phyloP scores from a whole-genome alignment of 768 basidiomycete genomes.

The Russula compacta region DNA sequence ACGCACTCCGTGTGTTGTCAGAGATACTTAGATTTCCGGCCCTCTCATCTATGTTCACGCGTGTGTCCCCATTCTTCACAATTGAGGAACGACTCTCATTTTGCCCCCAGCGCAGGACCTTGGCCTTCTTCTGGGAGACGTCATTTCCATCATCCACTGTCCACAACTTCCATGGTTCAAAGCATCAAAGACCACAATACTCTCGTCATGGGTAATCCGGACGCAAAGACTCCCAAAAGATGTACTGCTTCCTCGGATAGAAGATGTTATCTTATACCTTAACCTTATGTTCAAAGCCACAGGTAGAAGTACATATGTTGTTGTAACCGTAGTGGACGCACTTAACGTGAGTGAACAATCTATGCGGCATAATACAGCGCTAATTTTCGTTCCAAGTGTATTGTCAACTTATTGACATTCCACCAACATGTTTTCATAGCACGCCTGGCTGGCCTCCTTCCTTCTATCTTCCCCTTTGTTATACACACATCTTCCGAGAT shows the following conservation, averaged over 20 bases:
- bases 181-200: neutral
- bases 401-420: conserved; percentile 4
- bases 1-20: conserved; percentile 11
- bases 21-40: conserved; percentile 11
- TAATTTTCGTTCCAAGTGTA: conserved; percentile 4
- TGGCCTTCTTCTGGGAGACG: conserved; percentile 7
- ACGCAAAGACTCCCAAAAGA: conserved; percentile 9
- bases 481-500: conserved; percentile 10
- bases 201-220: conserved; percentile 10
- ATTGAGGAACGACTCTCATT: neutral
- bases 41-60: conserved; percentile 2
- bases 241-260: conserved; percentile 5
- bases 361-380: neutral
- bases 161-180: neutral
- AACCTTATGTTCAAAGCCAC: conserved; percentile 1
- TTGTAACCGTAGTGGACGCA: conserved; percentile 10
- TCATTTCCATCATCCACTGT: neutral
- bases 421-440: conserved; percentile 3
- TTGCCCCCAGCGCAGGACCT: conserved; percentile 1
- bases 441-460: conserved; percentile 3
- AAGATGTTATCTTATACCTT: neutral
- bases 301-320: neutral
- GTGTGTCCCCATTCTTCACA: neutral
- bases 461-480: conserved; percentile 7
- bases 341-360: neutral